Evolutionary conservation across 768 basidiomycete species (phyloP).

Genomic region (Tubosaeta sp.): DNA sequence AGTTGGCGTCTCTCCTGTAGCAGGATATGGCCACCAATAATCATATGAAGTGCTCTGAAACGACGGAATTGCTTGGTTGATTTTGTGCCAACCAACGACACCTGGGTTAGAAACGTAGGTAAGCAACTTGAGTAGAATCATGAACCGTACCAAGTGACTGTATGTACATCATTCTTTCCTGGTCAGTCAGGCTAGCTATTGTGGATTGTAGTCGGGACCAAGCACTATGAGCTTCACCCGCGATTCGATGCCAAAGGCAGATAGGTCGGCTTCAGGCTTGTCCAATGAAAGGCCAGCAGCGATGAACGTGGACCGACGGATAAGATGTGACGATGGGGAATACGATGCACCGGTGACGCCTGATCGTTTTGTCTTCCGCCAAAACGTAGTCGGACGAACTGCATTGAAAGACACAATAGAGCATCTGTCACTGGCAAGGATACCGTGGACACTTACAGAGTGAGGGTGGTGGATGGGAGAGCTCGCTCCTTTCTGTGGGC

Average conservation of each 20-base stretch:
- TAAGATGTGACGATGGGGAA: conserved; percentile 67
- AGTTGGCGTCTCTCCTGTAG: conserved; percentile 21
- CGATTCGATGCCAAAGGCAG: conserved; percentile 59
- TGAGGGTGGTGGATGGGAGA: conserved; percentile 58
- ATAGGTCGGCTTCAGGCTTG: conserved; percentile 53
- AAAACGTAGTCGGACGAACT: conserved; percentile 84
- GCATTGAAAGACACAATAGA: not conserved
- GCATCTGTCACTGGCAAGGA: not conserved
- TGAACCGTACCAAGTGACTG: conserved; percentile 11
- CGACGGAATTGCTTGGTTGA: conserved; percentile 15
- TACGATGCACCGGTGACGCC: conserved; percentile 69
- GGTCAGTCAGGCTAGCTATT: conserved; percentile 7
- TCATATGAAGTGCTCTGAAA: conserved; percentile 24
- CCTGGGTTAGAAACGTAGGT: conserved; percentile 9
- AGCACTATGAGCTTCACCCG: conserved; percentile 41
- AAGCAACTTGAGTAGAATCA: not conserved
- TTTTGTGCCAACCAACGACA: conserved; percentile 3
- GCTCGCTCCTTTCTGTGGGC: conserved; percentile 31
- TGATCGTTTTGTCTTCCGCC: conserved; percentile 68
- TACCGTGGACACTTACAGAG: conserved; percentile 45
- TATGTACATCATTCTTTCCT: conserved; percentile 19
- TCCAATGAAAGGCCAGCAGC: conserved; percentile 72
- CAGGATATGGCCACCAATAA: conserved; percentile 39
- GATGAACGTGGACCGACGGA: conserved; percentile 75
- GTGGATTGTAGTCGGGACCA: conserved; percentile 35